phyloP scores from a whole-genome alignment of 352 stramenopile genomes.

The Aphanomyces cochlioides region DNA sequence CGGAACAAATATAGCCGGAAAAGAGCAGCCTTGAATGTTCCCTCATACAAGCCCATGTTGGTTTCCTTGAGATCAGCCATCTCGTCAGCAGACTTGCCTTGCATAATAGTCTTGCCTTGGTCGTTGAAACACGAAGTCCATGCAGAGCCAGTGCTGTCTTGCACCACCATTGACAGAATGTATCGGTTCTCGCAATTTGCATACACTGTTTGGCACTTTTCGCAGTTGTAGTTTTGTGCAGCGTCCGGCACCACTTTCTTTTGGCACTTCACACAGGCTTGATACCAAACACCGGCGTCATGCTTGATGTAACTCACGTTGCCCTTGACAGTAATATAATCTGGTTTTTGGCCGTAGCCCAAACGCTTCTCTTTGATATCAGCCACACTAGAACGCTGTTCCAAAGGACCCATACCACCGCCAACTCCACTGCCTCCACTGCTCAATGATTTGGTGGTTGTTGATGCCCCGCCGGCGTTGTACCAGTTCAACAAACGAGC shows the following conservation, averaged over 20 bases:
- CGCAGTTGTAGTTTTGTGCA: slow-evolving; percentile 93
- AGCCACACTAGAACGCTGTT: slow-evolving; percentile 83
- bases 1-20: slow-evolving; percentile 89
- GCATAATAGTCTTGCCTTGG: slow-evolving; percentile 91
- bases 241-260: slow-evolving; percentile 92
- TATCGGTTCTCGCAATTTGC: slow-evolving; percentile 92
- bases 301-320: slow-evolving; percentile 97
- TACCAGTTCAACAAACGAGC: slow-evolving; percentile 83
- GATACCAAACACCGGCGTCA: slow-evolving; percentile 85
- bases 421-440: slow-evolving; percentile 70
- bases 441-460: slow-evolving; percentile 76
- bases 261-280: slow-evolving; percentile 85
- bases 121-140: slow-evolving; percentile 98
- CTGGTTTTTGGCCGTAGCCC: slow-evolving; percentile 93
- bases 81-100: slow-evolving; percentile 89
- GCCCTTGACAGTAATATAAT: slow-evolving; percentile 95
- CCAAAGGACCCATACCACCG: slow-evolving; percentile 73
- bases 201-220: slow-evolving; percentile 95
- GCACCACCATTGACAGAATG: slow-evolving; percentile 92
- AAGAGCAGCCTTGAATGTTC: slow-evolving; percentile 89
- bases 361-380: slow-evolving; percentile 95
- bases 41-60: slow-evolving; percentile 89
- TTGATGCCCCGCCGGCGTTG: slow-evolving; percentile 60
- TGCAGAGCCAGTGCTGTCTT: slow-evolving; percentile 90
- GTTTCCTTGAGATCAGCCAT: slow-evolving; percentile 79